Evolutionary conservation across 345 rosid species (phyloP), one percentile per base, ranked within the genome.

Genomic region (Cardamine occulta): DNA sequence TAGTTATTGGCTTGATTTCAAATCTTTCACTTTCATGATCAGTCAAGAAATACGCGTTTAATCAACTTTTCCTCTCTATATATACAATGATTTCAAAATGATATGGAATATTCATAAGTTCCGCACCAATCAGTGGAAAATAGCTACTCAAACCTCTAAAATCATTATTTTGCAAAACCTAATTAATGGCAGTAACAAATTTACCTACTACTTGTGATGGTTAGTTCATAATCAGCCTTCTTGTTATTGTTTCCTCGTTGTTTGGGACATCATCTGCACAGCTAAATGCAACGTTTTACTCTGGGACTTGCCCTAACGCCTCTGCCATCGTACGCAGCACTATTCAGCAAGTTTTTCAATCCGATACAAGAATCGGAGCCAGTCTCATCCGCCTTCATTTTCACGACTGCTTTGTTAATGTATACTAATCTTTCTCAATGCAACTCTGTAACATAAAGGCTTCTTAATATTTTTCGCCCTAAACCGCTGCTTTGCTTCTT

Each of bases 361-460:
- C 87, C 5, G 97, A 90, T 58, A 14, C 84, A 10, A 86, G 96
- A 53, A 85, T 90, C 23, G 88, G 82, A 11, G 97, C 96, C 42
- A 92, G 91, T 76, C 92, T 92, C 10, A 81, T 82, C 74, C 90
- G 96, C 26, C 91, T 92, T 73, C 96, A 90, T 75, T 90, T 92
- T 78, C 97, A 92, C 45, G 97, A 90, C 63, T 90, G 97, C 73
- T 92, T 92, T 48, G 93, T 92, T 35, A 24, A 90, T 67, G 96
- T 89, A 84, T 5, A 21, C 49, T 13, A 37, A 13, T 61, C 7
- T 61, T 58, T 60, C 18, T 37, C 31, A 3, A 4, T 42, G 8
- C 2, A 62, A 8, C 34, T 63, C 52, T 28, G 10, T 32, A 8
- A 8, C 19, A 24, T 23, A 19, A 55, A 35, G 2, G 1, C 45